These are phyloP conservation scores for Trichoderma sp. DNA, from an alignment of 2,329 filamentous ascomycete species.

Conservation along the genomic window DNA sequence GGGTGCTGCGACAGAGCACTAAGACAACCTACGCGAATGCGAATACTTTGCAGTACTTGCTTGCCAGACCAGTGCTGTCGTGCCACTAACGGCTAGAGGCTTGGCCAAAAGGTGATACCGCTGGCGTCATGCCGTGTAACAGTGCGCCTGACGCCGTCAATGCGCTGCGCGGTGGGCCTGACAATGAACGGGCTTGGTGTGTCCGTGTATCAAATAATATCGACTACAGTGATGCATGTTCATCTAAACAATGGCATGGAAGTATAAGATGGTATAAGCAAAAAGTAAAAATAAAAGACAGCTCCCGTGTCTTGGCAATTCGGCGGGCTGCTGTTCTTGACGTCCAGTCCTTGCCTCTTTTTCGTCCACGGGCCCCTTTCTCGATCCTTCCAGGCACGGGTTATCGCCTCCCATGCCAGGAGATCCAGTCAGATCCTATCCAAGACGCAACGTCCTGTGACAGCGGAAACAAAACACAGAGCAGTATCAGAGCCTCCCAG, in stretches of 20 bases:
- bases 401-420: not conserved
- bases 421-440: not conserved
- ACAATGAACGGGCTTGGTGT: not conserved
- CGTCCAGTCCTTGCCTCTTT: not conserved
- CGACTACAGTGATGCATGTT: not conserved
- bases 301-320: not conserved
- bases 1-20: not conserved
- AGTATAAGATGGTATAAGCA: not conserved
- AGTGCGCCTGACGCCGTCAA: not conserved
- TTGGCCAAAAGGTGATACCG: slow-evolving; percentile 14
- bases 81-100: slow-evolving; percentile 7
- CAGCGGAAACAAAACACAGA: not conserved
- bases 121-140: slow-evolving; percentile 22
- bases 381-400: not conserved
- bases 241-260: not conserved
- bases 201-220: not conserved
- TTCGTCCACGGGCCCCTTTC: not conserved
- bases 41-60: not conserved
- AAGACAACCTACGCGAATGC: not conserved
- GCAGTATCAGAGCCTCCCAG: not conserved
- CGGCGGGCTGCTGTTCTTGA: not conserved
- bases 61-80: not conserved
- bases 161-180: not conserved
- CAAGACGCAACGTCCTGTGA: slow-evolving; percentile 2
- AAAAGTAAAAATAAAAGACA: not conserved